A percentile compares a stretch with the other conserved stretches of the same genome.
phyloP scores from a whole-genome alignment of 2,329 filamentous ascomycete genomes.

The Penicillium sp. region DNA sequence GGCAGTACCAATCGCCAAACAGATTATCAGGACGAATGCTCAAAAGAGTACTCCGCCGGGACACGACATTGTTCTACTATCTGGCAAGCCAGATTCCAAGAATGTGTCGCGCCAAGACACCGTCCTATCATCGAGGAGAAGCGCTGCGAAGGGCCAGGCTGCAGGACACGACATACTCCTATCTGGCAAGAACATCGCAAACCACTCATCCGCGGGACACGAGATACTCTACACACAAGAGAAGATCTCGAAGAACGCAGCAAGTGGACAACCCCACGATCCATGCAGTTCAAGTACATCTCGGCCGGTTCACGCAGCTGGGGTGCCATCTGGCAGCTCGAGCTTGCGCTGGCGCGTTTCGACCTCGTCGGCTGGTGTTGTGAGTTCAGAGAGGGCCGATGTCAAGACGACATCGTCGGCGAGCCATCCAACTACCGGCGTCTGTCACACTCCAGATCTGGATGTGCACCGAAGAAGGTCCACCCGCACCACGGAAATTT shows the following conservation, averaged over 20 bases:
- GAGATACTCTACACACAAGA: background rate
- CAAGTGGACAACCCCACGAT: background rate
- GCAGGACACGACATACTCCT: background rate
- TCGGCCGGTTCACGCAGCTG: background rate
- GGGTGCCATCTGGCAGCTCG: background rate
- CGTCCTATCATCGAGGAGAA: background rate
- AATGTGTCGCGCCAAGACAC: background rate
- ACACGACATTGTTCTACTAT: background rate
- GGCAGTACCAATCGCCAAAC: background rate
- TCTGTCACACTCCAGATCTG: background rate
- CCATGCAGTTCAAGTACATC: background rate
- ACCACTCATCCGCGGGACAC: background rate
- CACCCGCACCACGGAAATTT: background rate
- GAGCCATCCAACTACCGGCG: background rate
- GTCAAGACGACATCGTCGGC: background rate
- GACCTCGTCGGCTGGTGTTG: background rate
- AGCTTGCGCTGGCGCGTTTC: slow-evolving; percentile 9
- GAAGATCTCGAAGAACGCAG: background rate
- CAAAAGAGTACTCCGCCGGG: background rate
- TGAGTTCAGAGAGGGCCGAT: background rate
- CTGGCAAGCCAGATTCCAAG: background rate
- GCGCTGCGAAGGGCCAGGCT: background rate
- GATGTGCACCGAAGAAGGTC: background rate
- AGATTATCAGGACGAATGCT: background rate
- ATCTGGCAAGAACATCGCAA: background rate